Evolutionary conservation across 352 stramenopile genomes (phyloP).

Genomic region (Globisporangium heterothallicum): DNA sequence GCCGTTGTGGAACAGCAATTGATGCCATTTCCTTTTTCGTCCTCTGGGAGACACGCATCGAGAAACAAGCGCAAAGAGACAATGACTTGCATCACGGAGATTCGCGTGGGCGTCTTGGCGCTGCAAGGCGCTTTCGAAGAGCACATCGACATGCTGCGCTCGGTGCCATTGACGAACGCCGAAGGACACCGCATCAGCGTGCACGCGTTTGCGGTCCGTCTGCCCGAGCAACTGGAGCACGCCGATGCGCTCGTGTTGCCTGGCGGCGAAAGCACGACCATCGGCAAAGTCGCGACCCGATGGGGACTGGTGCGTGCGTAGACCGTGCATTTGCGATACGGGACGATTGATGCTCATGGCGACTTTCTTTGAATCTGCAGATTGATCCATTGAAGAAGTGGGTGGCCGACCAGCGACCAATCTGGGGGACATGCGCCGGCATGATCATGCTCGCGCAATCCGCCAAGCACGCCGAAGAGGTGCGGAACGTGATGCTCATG

Average conservation of each 20-base stretch:
- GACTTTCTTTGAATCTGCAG: slow-evolving; percentile 1
- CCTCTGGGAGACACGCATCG: too few relatives aligned
- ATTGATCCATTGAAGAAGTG: slow-evolving; percentile 77
- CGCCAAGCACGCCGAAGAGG: slow-evolving; percentile 80
- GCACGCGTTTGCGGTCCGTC: slow-evolving; percentile 63
- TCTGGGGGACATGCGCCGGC: slow-evolving; percentile 96
- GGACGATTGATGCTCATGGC: neutral
- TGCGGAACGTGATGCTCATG: slow-evolving; percentile 19
- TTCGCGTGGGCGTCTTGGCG: slow-evolving; percentile 76
- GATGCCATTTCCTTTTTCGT: too few relatives aligned
- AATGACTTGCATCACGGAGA: slow-evolving; percentile 22
- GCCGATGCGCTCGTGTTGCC: slow-evolving; percentile 93
- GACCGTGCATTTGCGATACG: neutral
- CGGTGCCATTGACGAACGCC: slow-evolving; percentile 20
- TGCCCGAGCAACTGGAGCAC: slow-evolving; percentile 69
- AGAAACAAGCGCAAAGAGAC: too few relatives aligned
- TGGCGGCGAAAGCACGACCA: slow-evolving; percentile 95
- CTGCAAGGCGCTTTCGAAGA: slow-evolving; percentile 91
- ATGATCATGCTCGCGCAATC: slow-evolving; percentile 94
- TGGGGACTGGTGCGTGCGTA: slow-evolving; percentile 51
- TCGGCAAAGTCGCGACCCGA: slow-evolving; percentile 87
- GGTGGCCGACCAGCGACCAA: slow-evolving; percentile 65
- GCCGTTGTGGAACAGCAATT: too few relatives aligned
- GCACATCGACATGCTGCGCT: slow-evolving; percentile 84
- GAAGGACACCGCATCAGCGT: slow-evolving; percentile 31